phyloP scores from a whole-genome alignment of 2,329 filamentous ascomycete genomes.

The Fusarium sp. region DNA sequence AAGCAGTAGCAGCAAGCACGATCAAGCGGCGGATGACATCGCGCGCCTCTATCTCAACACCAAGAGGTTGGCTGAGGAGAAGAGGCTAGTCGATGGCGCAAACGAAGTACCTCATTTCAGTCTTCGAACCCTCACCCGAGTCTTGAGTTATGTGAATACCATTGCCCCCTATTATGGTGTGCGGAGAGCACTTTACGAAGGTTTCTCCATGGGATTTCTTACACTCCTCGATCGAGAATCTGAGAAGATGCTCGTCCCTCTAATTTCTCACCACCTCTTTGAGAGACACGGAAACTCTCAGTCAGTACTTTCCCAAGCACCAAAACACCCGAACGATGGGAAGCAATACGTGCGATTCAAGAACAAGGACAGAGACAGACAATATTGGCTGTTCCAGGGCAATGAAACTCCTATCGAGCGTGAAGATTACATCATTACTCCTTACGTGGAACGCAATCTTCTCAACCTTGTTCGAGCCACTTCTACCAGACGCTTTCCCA shows the following conservation, averaged over 20 bases:
- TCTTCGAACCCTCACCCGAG: conserved; percentile 91
- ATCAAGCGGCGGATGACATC: conserved; percentile 83
- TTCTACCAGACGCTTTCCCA: conserved; percentile 91
- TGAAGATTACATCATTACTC: conserved; percentile 94
- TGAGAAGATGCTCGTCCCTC: conserved; percentile 81
- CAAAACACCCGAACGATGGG: conserved; percentile 83
- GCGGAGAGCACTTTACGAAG: conserved; percentile 90
- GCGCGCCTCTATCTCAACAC: conserved; percentile 90
- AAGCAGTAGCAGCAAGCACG: conserved; percentile 77
- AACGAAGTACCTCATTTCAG: conserved; percentile 98
- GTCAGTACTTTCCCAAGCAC: conserved; percentile 82
- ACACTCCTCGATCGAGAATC: conserved; percentile 89
- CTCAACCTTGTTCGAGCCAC: conserved; percentile 94
- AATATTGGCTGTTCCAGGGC: conserved; percentile 93
- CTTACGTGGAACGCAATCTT: conserved; percentile 94
- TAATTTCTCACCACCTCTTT: conserved; percentile 86
- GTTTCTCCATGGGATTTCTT: conserved; percentile 97
- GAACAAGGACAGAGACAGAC: conserved; percentile 74
- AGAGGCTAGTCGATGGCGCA: conserved; percentile 91
- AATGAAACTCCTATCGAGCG: conserved; percentile 75
- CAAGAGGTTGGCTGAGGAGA: conserved; percentile 84
- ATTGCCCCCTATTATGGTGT: conserved; percentile 89
- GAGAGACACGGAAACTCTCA: conserved; percentile 76
- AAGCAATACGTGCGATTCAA: conserved; percentile 85
- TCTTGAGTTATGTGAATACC: conserved; percentile 88